Percentiles rank a stretch among this genome's conserved stretches.
These are phyloP conservation scores for Tolypocladium nubicola DNA, from an alignment of 2,329 filamentous ascomycete genomes.

Conservation along the genomic window DNA sequence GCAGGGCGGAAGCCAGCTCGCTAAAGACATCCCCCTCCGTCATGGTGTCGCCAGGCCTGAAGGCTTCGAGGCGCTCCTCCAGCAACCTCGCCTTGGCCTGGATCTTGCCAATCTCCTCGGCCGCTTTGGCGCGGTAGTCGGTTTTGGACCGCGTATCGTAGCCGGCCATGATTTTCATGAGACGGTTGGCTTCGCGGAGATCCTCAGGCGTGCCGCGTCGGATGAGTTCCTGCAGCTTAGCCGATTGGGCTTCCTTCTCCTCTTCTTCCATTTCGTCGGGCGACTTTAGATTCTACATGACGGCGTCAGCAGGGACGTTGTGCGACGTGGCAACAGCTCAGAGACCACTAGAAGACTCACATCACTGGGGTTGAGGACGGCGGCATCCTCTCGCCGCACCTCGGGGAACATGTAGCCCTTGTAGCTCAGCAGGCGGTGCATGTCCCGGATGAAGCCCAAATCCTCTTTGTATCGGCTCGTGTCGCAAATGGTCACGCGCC, in stretches of 20 bases:
- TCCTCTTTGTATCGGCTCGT: slow-evolving; percentile 97
- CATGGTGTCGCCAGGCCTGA: slow-evolving; percentile 73
- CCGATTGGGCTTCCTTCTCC: slow-evolving; percentile 86
- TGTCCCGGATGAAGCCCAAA: slow-evolving; percentile 89
- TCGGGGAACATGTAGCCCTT: slow-evolving; percentile 97
- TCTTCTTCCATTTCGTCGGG: slow-evolving; percentile 99
- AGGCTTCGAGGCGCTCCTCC: slow-evolving; percentile 83
- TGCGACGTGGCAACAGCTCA: slow-evolving; percentile 20
- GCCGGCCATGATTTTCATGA: slow-evolving; percentile 99
- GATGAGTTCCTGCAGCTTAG: slow-evolving; percentile 96
- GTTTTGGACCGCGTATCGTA: slow-evolving; percentile 94
- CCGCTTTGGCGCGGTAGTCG: slow-evolving; percentile 94
- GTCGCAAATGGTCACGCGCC: slow-evolving; percentile 95
- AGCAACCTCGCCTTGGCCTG: slow-evolving; percentile 89
- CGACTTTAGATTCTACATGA: slow-evolving; percentile 73
- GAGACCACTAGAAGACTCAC: slow-evolving; percentile 43
- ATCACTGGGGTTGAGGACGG: slow-evolving; percentile 92
- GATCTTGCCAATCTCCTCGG: slow-evolving; percentile 87
- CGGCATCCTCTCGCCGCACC: slow-evolving; percentile 84
- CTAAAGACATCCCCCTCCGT: slow-evolving; percentile 57
- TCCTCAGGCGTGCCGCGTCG: slow-evolving; percentile 85
- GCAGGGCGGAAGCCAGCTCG: slow-evolving; percentile 80
- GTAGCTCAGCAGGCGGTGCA: slow-evolving; percentile 91
- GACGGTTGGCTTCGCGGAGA: slow-evolving; percentile 87
- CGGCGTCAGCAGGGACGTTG: slow-evolving; percentile 14